Evolutionary conservation across 345 rosid species (phyloP).

Genomic region (Reutealis trisperma): DNA sequence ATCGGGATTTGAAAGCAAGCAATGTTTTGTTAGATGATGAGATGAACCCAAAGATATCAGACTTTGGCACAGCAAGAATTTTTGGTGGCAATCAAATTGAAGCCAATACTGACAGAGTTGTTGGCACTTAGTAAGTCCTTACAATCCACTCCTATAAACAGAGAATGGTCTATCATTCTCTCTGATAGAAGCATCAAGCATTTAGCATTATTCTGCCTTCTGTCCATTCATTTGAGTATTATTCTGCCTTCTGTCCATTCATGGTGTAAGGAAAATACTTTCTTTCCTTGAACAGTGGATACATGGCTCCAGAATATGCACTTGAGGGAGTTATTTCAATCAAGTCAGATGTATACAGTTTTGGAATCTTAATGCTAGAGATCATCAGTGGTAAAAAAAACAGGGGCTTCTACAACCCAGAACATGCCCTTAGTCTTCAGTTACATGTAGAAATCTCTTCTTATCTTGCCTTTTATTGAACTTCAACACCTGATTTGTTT

Average conservation of each 20-base stretch:
- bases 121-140: constrained; percentile 51
- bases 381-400: constrained; percentile 49
- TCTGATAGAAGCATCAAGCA: not conserved
- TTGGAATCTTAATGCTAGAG: constrained; percentile 43
- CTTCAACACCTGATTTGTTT: not conserved
- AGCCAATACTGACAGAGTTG: constrained; percentile 53
- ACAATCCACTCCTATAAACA: not conserved
- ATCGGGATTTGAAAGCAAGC: constrained; percentile 52
- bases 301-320: constrained; percentile 62
- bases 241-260: not conserved
- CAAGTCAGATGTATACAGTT: constrained; percentile 56
- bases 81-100: constrained; percentile 51
- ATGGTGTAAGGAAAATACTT: constrained; percentile 5
- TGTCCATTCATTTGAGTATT: not conserved
- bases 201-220: not conserved
- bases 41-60: constrained; percentile 57
- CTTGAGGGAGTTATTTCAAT: constrained; percentile 44
- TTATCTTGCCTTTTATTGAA: not conserved
- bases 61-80: constrained; percentile 59
- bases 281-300: constrained; percentile 38
- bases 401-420: constrained; percentile 29
- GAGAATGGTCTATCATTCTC: not conserved
- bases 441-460: constrained; percentile 32
- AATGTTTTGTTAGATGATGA: constrained; percentile 51
- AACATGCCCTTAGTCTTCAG: constrained; percentile 36